These are phyloP conservation scores for Agrostemma githago DNA, from an alignment of 148 eudicot genomes.

Conservation along the genomic window DNA sequence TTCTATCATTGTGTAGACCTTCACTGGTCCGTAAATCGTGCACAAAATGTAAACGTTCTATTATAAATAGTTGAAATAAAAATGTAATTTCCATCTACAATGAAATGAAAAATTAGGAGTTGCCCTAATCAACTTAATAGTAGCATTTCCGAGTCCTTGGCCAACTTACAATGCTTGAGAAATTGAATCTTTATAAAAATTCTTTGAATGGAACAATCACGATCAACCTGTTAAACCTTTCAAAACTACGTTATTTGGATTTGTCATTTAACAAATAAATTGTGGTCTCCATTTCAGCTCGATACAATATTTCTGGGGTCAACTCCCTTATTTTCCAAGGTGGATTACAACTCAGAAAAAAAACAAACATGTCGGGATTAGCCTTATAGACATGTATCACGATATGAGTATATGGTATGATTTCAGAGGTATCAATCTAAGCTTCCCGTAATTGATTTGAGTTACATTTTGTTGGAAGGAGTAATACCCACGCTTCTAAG, in stretches of 20 bases:
- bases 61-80: no score
- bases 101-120: constrained; percentile 8
- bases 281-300: constrained; percentile 18
- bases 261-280: constrained; percentile 22
- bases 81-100: no score
- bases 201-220: constrained; percentile 25
- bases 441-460: background rate
- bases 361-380: background rate
- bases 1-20: no score
- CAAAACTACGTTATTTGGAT: constrained; percentile 10
- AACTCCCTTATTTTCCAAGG: constrained; percentile 22
- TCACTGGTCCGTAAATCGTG: no score
- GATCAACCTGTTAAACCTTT: constrained; percentile 21
- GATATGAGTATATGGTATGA: constrained; percentile 17
- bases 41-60: no score
- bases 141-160: constrained; percentile 8
- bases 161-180: constrained; percentile 25
- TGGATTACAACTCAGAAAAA: constrained; percentile 23
- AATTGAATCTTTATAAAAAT: constrained; percentile 19
- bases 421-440: constrained; percentile 6
- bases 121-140: constrained; percentile 20
- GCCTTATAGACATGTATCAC: constrained; percentile 8
- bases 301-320: background rate
- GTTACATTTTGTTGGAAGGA: constrained; percentile 12
- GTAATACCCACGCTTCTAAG: constrained; percentile 16